Evolutionary conservation across 148 eudicot genomes (phyloP).

Genomic region (Rhododendron simsii): DNA sequence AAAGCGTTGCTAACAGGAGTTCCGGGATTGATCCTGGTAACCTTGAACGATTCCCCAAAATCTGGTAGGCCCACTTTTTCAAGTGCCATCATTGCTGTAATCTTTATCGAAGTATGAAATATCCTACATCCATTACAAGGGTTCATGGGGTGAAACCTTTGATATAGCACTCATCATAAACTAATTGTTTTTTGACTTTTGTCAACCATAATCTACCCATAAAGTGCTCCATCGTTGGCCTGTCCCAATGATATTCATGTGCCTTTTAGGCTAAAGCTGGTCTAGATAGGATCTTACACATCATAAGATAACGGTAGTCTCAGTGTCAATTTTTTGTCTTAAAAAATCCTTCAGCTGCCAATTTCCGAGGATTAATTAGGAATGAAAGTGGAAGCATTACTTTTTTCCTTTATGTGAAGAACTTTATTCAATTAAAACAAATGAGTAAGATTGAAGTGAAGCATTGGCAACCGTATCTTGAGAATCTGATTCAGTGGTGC

Average conservation of each 20-base stretch:
- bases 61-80: background rate
- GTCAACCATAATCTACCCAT: background rate
- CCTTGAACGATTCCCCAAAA: background rate
- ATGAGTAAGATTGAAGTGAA: background rate
- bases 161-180: background rate
- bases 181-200: background rate
- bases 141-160: background rate
- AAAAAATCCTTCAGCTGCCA: background rate
- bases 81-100: background rate
- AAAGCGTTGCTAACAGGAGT: background rate
- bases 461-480: background rate
- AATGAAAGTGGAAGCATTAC: background rate
- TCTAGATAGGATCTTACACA: background rate
- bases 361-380: background rate
- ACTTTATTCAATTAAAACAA: constrained; percentile 1
- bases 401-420: background rate
- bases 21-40: background rate
- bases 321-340: background rate
- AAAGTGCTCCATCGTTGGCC: background rate
- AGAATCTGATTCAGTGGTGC: constrained; percentile 11
- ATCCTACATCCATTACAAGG: background rate
- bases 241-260: background rate
- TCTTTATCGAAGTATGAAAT: background rate
- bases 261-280: background rate
- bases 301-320: background rate